A percentile compares a stretch with the other conserved stretches of the same genome.
phyloP scores from a whole-genome alignment of 768 basidiomycete genomes.

The Termitomyces sp. region DNA sequence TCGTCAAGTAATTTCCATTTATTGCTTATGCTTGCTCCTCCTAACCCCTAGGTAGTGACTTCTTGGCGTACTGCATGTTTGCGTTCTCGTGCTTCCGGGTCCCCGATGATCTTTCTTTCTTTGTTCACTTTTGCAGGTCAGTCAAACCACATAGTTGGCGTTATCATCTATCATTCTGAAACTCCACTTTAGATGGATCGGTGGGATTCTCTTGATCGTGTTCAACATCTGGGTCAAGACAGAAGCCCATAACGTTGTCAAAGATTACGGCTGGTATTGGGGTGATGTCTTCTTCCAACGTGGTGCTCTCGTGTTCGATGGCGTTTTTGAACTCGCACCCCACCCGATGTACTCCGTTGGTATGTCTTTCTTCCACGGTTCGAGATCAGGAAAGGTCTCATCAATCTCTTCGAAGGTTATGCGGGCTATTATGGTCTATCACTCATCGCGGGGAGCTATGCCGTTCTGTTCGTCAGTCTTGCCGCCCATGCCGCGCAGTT shows the following conservation, averaged over 20 bases:
- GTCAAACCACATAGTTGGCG: conserved; percentile 10
- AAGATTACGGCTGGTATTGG: conserved; percentile 99
- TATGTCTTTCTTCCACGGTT: conserved; percentile 23
- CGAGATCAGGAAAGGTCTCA: not conserved
- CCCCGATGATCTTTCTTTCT: conserved; percentile 68
- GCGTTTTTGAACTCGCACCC: conserved; percentile 92
- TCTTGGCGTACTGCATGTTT: conserved; percentile 92
- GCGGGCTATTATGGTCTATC: conserved; percentile 98
- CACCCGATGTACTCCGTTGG: conserved; percentile 95
- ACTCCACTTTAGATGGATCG: conserved; percentile 68
- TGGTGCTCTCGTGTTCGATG: conserved; percentile 93
- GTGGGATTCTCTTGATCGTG: conserved; percentile 77
- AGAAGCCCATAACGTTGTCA: conserved; percentile 95
- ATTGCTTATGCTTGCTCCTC: not conserved
- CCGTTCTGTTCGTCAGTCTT: conserved; percentile 91
- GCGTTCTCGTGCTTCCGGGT: conserved; percentile 91
- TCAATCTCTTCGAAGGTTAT: conserved; percentile 50
- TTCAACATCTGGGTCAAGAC: conserved; percentile 99
- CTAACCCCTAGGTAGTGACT: conserved; percentile 60
- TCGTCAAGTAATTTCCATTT: conserved; percentile 73
- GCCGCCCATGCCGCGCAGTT: conserved; percentile 95
- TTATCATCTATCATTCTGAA: conserved; percentile 6
- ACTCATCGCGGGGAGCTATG: conserved; percentile 83
- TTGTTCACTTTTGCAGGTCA: conserved; percentile 76
- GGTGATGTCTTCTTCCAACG: conserved; percentile 91